phyloP scores from a whole-genome alignment of 225 moss, liverwort and hornwort genomes.

The Sphagnum contortum region DNA sequence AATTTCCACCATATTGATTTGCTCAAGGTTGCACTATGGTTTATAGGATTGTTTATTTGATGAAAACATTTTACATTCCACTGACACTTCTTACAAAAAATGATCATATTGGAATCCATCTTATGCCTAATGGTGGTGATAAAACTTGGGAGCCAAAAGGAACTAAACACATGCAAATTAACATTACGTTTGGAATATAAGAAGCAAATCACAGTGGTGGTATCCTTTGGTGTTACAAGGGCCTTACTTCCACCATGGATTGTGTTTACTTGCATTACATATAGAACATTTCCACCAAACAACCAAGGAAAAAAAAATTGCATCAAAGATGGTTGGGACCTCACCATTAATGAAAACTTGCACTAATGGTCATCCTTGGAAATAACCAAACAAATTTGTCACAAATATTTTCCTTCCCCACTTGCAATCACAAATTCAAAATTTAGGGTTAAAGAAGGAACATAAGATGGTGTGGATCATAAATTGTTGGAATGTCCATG shows the following conservation, averaged over 20 bases:
- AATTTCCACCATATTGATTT: not conserved
- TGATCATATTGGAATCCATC: not conserved
- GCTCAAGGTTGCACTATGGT: not conserved
- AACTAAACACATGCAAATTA: not conserved
- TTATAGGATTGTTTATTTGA: not conserved
- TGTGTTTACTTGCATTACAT: not conserved
- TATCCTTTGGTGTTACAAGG: not conserved
- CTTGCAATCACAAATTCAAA: too few species aligned
- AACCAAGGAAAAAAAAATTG: not conserved
- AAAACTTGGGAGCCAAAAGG: slow-evolving; percentile 1
- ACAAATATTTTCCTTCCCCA: too few species aligned
- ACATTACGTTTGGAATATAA: not conserved
- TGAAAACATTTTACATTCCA: not conserved
- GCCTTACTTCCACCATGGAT: not conserved
- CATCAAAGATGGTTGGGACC: not conserved
- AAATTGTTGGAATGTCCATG: too few species aligned
- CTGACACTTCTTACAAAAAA: not conserved
- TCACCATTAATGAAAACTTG: not conserved
- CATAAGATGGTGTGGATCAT: too few species aligned
- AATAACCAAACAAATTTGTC: too few species aligned
- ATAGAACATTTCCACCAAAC: not conserved
- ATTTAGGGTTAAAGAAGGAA: too few species aligned
- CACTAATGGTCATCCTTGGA: not conserved
- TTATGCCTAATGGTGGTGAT: not conserved
- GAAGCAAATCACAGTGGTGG: not conserved